phyloP scores from a whole-genome alignment of 305 asterid species.

The Solanum hybrid region DNA sequence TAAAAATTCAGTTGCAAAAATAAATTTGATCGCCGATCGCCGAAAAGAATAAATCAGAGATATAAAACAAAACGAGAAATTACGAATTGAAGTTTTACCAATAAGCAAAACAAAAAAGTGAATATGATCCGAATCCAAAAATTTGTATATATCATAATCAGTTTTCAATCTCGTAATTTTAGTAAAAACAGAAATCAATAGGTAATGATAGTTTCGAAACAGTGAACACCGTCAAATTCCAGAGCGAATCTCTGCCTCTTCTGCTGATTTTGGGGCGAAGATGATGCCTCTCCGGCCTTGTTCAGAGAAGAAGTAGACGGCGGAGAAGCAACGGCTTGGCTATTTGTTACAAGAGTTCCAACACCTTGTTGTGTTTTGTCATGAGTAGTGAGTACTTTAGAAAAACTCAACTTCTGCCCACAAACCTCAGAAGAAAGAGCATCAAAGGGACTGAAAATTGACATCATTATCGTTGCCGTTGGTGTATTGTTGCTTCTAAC shows the following conservation, averaged over 20 bases:
- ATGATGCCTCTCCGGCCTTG: neutral
- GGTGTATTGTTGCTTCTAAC: neutral
- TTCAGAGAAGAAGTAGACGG: neutral
- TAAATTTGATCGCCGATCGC: neutral
- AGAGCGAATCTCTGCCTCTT: slow-evolving; percentile 47
- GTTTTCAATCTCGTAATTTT: neutral
- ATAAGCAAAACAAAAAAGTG: neutral
- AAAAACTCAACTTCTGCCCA: neutral
- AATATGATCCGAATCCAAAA: neutral
- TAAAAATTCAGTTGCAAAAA: neutral
- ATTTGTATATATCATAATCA: neutral
- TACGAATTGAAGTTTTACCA: neutral
- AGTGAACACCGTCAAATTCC: slow-evolving; percentile 61
- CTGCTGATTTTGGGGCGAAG: neutral
- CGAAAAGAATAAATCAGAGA: neutral
- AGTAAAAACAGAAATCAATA: slow-evolving; percentile 1
- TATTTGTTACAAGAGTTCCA: neutral
- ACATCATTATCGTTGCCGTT: neutral
- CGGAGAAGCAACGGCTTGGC: neutral
- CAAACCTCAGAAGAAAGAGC: neutral
- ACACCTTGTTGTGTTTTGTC: neutral
- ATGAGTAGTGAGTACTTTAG: neutral
- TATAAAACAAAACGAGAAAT: neutral
- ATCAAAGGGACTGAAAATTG: neutral
- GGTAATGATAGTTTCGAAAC: slow-evolving; percentile 64